Base-by-base conservation (phyloP, 441 rosid genomes). In the Hura crepitans region DNA sequence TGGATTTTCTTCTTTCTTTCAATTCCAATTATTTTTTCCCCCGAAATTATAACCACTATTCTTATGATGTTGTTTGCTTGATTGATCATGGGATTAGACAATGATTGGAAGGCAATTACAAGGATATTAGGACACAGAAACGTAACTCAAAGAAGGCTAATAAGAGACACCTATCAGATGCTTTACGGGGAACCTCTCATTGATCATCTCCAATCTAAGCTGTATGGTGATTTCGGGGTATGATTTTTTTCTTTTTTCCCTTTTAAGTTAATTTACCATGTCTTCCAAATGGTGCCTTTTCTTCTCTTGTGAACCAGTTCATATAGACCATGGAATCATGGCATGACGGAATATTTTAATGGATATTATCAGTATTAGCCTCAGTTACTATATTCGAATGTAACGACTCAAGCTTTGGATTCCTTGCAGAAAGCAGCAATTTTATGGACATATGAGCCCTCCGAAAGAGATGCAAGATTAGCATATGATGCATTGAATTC, bases 171-270 rank as follows among this genome's bases (percentile, higher is more conserved):
- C 22, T 94, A 89, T 72, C 70, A 46, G 79, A 81, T 78, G 72
- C 88, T 82, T 71, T 87, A 85, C 74, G 74, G 82, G 45, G 77
- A 86, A 79, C 78, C 81, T 47, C 97, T 94, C 65, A 77, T 85
- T 66, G 79, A 81, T 71, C 82, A 71, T 71, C 91, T 92, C 31
- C 2, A 72, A 45, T 79, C 90, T 35, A 97, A 94, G 69, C 79
- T 94, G 37, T 85, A 93, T 51, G 93, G 97, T 69, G 93, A 92
- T 85, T 94, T 87, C 70, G 59, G 82, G 58, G 96, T 89, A 83
- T 13, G 83, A 30, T 37, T 4, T 37, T 42, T 65, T 45, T 18
- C 23, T 55, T 37, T 14, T 28, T 15, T 47, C 51, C 5, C 51
- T 47, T 20, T 47, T 47, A 47, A 47, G 20, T 17, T 8, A 47